Conservation (phyloP, 306 rosid genomes). For the Canavalia gladiata region DNA sequence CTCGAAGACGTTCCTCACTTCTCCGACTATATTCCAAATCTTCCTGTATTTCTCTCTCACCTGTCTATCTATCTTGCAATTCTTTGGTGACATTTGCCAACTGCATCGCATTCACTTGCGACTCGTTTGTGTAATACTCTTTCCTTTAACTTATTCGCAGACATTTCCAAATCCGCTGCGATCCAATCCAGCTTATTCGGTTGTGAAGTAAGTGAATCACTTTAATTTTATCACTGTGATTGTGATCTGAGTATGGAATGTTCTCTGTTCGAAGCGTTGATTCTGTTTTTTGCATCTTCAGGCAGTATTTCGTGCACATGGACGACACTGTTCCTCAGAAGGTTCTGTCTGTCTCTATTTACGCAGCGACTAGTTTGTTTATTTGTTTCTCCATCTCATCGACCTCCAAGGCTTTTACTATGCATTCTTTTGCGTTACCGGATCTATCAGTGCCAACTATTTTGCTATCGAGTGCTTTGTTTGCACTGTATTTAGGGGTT, state of each 20-base stretch:
- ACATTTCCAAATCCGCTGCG: slow-evolving; percentile 87
- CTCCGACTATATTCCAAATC: slow-evolving; percentile 74
- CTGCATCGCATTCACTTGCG: slow-evolving; percentile 7
- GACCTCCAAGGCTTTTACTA: neutral
- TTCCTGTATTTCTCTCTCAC: slow-evolving; percentile 55
- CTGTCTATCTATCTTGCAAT: neutral
- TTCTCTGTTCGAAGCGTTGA: slow-evolving; percentile 31
- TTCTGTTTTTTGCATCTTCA: slow-evolving; percentile 45
- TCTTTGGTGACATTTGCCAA: slow-evolving; percentile 8
- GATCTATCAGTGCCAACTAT: slow-evolving; percentile 3
- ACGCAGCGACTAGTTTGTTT: neutral
- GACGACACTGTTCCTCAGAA: slow-evolving; percentile 87
- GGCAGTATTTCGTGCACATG: slow-evolving; percentile 92
- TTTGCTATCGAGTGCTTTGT: neutral
- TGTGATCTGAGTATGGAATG: slow-evolving; percentile 41
- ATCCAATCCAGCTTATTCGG: slow-evolving; percentile 96
- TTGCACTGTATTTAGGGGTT: neutral
- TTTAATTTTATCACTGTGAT: neutral
- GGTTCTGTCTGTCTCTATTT: slow-evolving; percentile 51
- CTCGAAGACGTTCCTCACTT: slow-evolving; percentile 94
- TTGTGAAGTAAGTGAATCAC: slow-evolving; percentile 75
- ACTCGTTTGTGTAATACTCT: neutral
- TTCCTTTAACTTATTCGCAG: slow-evolving; percentile 51
- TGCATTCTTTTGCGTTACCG: slow-evolving; percentile 9
- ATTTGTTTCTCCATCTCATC: slow-evolving; percentile 9